These are phyloP conservation scores for Plasmodium adleri DNA, from an alignment of 169 alveolate genomes.

Conservation along the genomic window DNA sequence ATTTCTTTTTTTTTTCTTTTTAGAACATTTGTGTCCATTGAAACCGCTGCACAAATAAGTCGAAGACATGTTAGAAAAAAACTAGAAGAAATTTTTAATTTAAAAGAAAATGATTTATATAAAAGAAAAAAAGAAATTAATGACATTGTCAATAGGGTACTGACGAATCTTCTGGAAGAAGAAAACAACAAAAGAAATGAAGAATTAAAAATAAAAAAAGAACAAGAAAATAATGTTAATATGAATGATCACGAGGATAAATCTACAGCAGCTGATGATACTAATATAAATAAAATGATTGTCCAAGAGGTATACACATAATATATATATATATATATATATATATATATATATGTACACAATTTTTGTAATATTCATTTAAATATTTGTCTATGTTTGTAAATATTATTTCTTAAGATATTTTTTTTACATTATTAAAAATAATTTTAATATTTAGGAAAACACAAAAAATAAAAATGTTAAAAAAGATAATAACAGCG, in stretches of 20 bases:
- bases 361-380: background rate
- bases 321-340: background rate
- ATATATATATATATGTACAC: background rate
- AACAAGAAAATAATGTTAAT: conserved; percentile 13
- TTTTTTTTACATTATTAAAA: background rate
- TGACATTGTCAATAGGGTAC: conserved; percentile 54
- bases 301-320: conserved; percentile 11
- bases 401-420: background rate
- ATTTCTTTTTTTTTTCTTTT: background rate
- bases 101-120: conserved; percentile 54
- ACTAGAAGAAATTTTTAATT: conserved; percentile 72
- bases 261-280: background rate
- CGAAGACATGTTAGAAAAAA: conserved; percentile 64
- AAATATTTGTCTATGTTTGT: conserved; percentile 1
- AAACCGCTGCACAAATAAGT: conserved; percentile 70
- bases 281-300: background rate
- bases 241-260: conserved; percentile 23
- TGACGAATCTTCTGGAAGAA: conserved; percentile 65
- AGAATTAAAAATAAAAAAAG: conserved; percentile 8
- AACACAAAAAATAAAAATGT: conserved; percentile 4
- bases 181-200: conserved; percentile 36
- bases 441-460: background rate
- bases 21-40: conserved; percentile 74
- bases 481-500: conserved; percentile 39
- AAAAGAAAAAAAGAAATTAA: conserved; percentile 76